These are phyloP conservation scores for Trametes polyzona DNA, from an alignment of 1,284 basidiomycete species.

Conservation along the genomic window DNA sequence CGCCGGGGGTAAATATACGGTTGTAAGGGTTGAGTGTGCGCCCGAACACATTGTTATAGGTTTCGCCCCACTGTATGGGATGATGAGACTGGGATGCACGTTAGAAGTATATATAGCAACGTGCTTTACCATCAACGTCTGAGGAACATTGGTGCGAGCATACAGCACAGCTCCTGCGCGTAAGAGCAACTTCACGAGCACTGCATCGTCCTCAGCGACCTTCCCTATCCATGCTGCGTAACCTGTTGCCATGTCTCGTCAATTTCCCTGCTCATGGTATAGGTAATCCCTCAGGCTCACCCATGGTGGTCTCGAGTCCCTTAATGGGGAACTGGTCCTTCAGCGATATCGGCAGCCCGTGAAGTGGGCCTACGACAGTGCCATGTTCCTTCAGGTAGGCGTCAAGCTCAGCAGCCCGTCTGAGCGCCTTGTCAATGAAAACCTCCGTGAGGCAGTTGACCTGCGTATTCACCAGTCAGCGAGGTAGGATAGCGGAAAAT, in stretches of 20 bases:
- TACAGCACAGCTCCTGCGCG: constrained; percentile 69
- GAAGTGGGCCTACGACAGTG: constrained; percentile 48
- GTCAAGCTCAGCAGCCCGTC: constrained; percentile 48
- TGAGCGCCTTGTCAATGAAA: constrained; percentile 48
- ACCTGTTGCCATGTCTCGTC: constrained; percentile 23
- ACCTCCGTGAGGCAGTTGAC: constrained; percentile 55
- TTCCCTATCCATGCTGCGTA: constrained; percentile 36
- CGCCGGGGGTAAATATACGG: constrained; percentile 54
- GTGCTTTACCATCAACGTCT: constrained; percentile 48
- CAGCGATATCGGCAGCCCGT: constrained; percentile 53
- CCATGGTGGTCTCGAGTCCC: constrained; percentile 60
- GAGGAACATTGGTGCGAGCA: constrained; percentile 73
- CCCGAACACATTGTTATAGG: constrained; percentile 68
- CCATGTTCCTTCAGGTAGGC: constrained; percentile 42
- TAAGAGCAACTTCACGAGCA: constrained; percentile 61
- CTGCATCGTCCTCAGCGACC: constrained; percentile 28
- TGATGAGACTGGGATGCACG: too few relatives aligned
- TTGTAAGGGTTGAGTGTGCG: constrained; percentile 70
- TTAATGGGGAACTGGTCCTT: constrained; percentile 58
- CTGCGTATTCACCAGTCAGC: constrained; percentile 1
- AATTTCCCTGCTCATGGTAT: constrained; percentile 6
- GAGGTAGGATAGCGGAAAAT: neutral
- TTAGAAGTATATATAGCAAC: neutral
- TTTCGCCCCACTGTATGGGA: constrained; percentile 58
- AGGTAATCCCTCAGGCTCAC: constrained; percentile 32